Base-by-base conservation (phyloP, 257 asterid species). In the Oldenlandia corymbosa region DNA sequence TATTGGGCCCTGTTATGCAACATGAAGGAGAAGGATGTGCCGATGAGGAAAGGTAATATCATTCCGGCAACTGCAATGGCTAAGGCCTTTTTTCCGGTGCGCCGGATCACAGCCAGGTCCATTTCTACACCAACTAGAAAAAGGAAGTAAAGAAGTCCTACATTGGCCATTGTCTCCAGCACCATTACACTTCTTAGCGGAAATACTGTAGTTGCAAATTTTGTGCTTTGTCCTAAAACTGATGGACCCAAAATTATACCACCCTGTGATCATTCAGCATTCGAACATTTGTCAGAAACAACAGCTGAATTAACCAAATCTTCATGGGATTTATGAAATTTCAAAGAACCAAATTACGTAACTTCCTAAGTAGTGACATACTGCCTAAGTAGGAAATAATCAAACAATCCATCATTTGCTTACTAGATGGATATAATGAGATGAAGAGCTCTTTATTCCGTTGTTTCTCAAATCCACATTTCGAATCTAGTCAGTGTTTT, bases 171-270 rank as follows among this genome's bases (percentile, higher is more conserved):
- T 17, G 97, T 93, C 64, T 90, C 96, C 0, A 93, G 86, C n/a
- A 93, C 91, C 97, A 93, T 83, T 23, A 93, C 95, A 71, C 99
- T 90, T 73, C 97, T 73, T 1, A 87, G 79, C 26, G 99, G 99
- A 42, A 93, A 93, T 14, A 90, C 20, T 0, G 79, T 64, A 20
- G 64, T 53, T 0, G 95, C 87, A 14, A 90, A 93, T 58, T 62
- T 69, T 1, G 20, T 1, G 69, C 76, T 81, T 60, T 82, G 72
- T 54, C 99, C 97, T 17, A 90, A 63, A 0, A 90, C 86, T 2
- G 99, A 93, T 49, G 99, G 99, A 4, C 99, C 99, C 69, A 93
- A 64, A 61, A 93, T 75, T 54, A 90, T 68, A 1, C 99, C 97
- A 32, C 99, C 99, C 99, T 90, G 78, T 52, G 28, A 5, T 57